These are phyloP conservation scores for Fusarium sp. DNA, from an alignment of 2,329 filamentous ascomycete species.

Conservation along the genomic window DNA sequence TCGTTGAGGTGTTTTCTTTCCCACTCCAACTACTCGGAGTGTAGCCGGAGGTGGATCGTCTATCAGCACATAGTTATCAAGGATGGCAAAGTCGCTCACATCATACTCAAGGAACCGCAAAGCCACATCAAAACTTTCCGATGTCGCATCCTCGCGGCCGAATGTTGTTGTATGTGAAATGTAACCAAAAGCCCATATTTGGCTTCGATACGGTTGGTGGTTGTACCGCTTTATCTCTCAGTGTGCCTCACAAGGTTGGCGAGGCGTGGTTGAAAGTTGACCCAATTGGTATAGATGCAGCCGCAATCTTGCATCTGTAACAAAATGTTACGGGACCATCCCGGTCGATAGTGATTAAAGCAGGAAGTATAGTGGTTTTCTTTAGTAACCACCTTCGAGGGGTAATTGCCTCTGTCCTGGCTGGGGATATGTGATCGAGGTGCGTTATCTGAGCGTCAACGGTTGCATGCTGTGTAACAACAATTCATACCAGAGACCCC, in stretches of 20 bases:
- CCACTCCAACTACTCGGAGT: conserved; percentile 4
- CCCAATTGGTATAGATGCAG: conserved; percentile 28
- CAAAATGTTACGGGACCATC: background rate
- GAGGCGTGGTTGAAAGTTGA: conserved; percentile 15
- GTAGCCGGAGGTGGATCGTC: conserved; percentile 21
- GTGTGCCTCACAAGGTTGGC: conserved; percentile 14
- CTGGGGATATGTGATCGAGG: background rate
- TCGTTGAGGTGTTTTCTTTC: conserved; percentile 28
- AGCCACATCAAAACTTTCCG: conserved; percentile 14
- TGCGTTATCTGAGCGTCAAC: conserved; percentile 9
- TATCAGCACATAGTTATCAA: background rate
- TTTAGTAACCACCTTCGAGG: background rate
- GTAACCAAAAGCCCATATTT: conserved; percentile 5
- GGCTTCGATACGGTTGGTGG: conserved; percentile 18
- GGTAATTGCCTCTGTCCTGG: conserved; percentile 2
- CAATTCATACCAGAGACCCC: background rate
- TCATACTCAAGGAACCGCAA: conserved; percentile 14
- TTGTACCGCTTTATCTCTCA: conserved; percentile 24
- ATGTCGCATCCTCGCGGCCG: conserved; percentile 34
- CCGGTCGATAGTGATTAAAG: background rate
- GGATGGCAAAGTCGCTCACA: conserved; percentile 1
- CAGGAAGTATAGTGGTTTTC: background rate
- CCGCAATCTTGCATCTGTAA: conserved; percentile 16
- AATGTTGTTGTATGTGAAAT: conserved; percentile 5
- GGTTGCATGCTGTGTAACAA: conserved; percentile 16